Evolutionary conservation across 306 rosid genomes (phyloP), one percentile per base, ranked within the genome.

Genomic region (Dryas alaskensis): DNA sequence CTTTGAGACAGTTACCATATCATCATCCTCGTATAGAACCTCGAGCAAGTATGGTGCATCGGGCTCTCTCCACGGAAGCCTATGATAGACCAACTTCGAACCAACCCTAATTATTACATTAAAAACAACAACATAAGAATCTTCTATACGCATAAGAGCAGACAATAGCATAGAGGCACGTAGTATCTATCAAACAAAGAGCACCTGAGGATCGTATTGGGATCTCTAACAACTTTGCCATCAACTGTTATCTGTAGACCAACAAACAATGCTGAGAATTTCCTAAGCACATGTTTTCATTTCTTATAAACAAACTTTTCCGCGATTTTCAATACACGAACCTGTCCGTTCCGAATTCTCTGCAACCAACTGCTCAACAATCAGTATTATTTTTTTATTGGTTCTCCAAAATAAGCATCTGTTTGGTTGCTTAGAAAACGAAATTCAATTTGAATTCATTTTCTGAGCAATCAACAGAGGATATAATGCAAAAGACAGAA

Each of bases 11-110:
- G 68, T 81, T 79, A 94, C 98, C 87, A 91, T 81, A 71, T 91
- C 92, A 84, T 76, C 86, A 81, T 91, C 97, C 74, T 91, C 97
- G 25, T 81, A 88, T 55, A 94, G 79, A 65, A 91, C 83, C 76
- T 88, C 86, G 5, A 94, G 79, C 60, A 73, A 31, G 84, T 76
- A 69, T 0, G 97, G 97, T 16, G 92, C 96, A 80, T 88, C 90
- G 0, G 95, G 96, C 80, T 94, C 98, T 76, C 85, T 87, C 98
- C 98, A 94, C 6, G 96, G 97, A 81, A 84, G 79, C 72, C 97
- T 86, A 82, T 83, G 96, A 84, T 94, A 94, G 14, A 88, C 90
- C 73, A 94, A 74, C 80, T 88, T 78, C 8, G 88, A 81, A 45
- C 90, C 91, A 64, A 70, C 82, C 66, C 97, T 94, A 75, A 12